phyloP scores from a whole-genome alignment of 192 early-diverging fungal species.

The Glomus cerebriforme region DNA sequence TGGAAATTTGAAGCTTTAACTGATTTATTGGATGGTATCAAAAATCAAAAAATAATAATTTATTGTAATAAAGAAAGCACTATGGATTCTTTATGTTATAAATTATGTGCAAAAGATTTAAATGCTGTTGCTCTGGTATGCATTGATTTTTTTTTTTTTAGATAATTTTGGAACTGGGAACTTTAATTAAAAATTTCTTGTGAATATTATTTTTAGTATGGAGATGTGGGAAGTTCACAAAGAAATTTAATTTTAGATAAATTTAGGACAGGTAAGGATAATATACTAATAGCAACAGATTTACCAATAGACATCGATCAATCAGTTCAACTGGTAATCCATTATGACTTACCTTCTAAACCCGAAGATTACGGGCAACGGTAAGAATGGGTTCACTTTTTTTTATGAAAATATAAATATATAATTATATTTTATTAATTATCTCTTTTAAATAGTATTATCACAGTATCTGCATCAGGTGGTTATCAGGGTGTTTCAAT shows the following conservation, averaged over 20 bases:
- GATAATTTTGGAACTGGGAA: not conserved
- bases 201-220: slow-evolving; percentile 56
- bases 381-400: not conserved
- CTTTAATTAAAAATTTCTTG: not conserved
- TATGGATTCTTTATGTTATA: slow-evolving; percentile 99
- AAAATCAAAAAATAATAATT: slow-evolving; percentile 98
- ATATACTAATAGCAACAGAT: slow-evolving; percentile 98
- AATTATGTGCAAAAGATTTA: slow-evolving; percentile 87
- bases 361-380: not conserved
- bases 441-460: not conserved
- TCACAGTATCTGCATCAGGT: not conserved
- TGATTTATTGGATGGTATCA: slow-evolving; percentile 98
- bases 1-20: slow-evolving; percentile 99
- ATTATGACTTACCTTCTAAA: not conserved
- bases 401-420: not conserved
- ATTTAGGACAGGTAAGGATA: slow-evolving; percentile 96
- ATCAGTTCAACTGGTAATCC: slow-evolving; percentile 27
- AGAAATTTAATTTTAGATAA: slow-evolving; percentile 99
- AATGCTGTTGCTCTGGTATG: slow-evolving; percentile 90
- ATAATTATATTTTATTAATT: not conserved
- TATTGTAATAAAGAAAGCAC: slow-evolving; percentile 99
- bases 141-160: not conserved
- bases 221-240: slow-evolving; percentile 97
- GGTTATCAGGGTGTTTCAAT: not conserved
- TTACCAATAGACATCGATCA: slow-evolving; percentile 99